Percentiles rank a stretch among this genome's conserved stretches.
Conservation (phyloP, 1,284 basidiomycete genomes). For the Grifola frondosa region DNA sequence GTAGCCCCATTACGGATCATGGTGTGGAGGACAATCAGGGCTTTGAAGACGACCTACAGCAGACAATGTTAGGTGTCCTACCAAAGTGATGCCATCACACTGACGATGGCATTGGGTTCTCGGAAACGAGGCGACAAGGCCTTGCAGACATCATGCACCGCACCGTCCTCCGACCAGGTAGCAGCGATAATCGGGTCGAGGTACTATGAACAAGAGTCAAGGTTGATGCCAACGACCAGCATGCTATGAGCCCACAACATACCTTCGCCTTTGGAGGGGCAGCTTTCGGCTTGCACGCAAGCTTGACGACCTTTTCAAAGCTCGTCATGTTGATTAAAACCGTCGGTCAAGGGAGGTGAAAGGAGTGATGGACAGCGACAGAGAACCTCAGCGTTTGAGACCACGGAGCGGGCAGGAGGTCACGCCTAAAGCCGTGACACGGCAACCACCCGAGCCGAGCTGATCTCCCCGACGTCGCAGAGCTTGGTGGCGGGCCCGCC, state of each 20-base stretch:
- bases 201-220: slow-evolving; percentile 47
- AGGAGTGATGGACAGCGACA: no score
- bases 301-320: slow-evolving; percentile 86
- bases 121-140: slow-evolving; percentile 81
- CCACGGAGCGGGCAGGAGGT: no score
- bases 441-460: no score
- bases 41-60: slow-evolving; percentile 90
- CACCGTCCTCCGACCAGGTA: slow-evolving; percentile 90
- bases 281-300: slow-evolving; percentile 93
- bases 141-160: slow-evolving; percentile 89
- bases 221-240: slow-evolving; percentile 8
- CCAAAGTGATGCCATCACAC: slow-evolving; percentile 29
- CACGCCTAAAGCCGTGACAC: no score
- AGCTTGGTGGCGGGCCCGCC: no score
- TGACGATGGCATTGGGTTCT: slow-evolving; percentile 87
- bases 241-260: slow-evolving; percentile 11
- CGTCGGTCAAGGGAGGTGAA: no score
- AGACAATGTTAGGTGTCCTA: slow-evolving; percentile 2
- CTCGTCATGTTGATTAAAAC: no score
- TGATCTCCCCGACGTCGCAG: no score
- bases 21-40: slow-evolving; percentile 90
- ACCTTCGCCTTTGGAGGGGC: slow-evolving; percentile 93
- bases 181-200: slow-evolving; percentile 92
- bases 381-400: no score
- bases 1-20: slow-evolving; percentile 94